Evolutionary conservation across 441 rosid genomes (phyloP).

Genomic region (Macaranga tanarius): DNA sequence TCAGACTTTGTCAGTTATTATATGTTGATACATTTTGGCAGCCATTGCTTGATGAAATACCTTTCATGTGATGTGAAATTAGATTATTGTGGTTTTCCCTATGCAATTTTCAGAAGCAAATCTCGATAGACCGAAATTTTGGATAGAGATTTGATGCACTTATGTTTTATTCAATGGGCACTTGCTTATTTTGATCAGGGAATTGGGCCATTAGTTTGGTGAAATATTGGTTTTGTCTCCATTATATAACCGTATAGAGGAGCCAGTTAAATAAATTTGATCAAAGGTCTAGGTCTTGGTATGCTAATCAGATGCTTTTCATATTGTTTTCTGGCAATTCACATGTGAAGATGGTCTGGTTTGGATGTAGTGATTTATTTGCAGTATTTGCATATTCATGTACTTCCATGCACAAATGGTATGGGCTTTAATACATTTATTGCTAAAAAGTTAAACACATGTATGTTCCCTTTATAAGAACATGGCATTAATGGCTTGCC

Average conservation of each 20-base stretch:
- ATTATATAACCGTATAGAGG: neutral
- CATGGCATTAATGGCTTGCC: neutral
- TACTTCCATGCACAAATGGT: neutral
- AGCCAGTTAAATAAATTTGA: neutral
- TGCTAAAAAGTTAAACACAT: neutral
- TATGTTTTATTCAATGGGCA: neutral
- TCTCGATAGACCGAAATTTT: neutral
- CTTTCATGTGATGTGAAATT: constrained; percentile 3
- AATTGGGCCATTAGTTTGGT: neutral
- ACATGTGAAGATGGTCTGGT: neutral
- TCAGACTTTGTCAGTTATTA: constrained; percentile 8
- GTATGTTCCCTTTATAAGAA: neutral
- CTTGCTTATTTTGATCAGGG: neutral
- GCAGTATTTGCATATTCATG: neutral
- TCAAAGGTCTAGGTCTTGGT: neutral
- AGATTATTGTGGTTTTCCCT: neutral
- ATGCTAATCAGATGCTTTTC: neutral
- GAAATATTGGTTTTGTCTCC: neutral
- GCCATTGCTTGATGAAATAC: constrained; percentile 8
- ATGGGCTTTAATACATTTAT: neutral
- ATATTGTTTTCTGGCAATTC: neutral
- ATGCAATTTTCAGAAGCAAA: neutral
- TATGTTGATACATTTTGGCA: constrained; percentile 6
- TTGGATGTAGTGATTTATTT: neutral
- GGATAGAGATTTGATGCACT: neutral